Evolutionary conservation across 1,284 basidiomycete genomes (phyloP).

Genomic region (Phellinidium pouzarii): DNA sequence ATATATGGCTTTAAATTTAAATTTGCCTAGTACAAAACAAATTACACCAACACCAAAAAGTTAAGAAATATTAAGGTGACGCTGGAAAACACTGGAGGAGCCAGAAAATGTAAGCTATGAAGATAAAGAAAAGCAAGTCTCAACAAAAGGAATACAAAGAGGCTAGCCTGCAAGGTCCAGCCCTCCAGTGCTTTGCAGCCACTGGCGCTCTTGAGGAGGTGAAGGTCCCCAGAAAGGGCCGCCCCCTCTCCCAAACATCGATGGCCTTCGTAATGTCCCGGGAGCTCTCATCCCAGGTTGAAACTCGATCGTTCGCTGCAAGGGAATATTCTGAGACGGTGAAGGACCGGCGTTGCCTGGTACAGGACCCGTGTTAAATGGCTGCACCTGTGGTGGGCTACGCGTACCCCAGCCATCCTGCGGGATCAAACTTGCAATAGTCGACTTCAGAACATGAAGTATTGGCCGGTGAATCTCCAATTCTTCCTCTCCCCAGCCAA

Average conservation of each 20-base stretch:
- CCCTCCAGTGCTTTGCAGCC: slow-evolving; percentile 8
- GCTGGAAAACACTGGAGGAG: not conserved
- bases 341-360: slow-evolving; percentile 7
- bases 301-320: slow-evolving; percentile 20
- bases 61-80: not conserved
- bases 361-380: slow-evolving; percentile 7
- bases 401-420: slow-evolving; percentile 10
- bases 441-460: slow-evolving; percentile 3
- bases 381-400: slow-evolving; percentile 14
- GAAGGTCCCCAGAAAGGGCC: slow-evolving; percentile 16
- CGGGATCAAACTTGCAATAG: not conserved
- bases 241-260: slow-evolving; percentile 28
- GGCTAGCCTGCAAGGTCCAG: slow-evolving; percentile 15
- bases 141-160: not conserved
- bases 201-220: slow-evolving; percentile 6
- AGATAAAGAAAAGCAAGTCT: not conserved
- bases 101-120: not conserved
- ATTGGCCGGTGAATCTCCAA: slow-evolving; percentile 18
- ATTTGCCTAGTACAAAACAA: no score
- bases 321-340: slow-evolving; percentile 11
- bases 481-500: slow-evolving; percentile 35
- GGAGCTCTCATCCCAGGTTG: slow-evolving; percentile 26
- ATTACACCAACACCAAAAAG: no score
- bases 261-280: slow-evolving; percentile 24
- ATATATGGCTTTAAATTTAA: no score